Evolutionary conservation across 1,139 yeast species (phyloP).

Genomic region (Debaryomycetaceae sp.): DNA sequence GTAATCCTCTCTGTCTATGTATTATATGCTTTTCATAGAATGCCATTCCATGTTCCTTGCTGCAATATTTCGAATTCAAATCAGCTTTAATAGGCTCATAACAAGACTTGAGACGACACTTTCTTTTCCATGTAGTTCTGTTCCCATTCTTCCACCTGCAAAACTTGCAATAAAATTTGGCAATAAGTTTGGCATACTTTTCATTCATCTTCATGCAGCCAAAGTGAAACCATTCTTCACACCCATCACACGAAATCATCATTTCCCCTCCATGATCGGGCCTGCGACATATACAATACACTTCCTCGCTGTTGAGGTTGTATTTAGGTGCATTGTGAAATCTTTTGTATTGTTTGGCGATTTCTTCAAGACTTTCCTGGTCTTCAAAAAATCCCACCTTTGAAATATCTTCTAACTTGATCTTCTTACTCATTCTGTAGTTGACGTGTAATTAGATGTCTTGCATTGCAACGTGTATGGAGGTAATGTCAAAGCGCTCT

Average conservation of each 20-base stretch:
- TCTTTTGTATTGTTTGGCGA: conserved; percentile 44
- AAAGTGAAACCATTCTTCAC: conserved; percentile 96
- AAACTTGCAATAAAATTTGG: conserved; percentile 69
- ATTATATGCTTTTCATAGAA: conserved; percentile 40
- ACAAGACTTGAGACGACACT: conserved; percentile 66
- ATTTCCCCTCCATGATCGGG: conserved; percentile 75
- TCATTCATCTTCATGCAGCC: conserved; percentile 62
- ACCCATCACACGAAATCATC: conserved; percentile 92
- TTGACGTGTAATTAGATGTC: no score
- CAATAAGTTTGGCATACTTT: conserved; percentile 55
- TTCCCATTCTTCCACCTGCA: conserved; percentile 54
- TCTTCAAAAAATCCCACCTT: not conserved
- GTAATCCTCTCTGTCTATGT: conserved; percentile 14
- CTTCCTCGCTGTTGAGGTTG: conserved; percentile 52
- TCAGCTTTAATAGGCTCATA: conserved; percentile 48
- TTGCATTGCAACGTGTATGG: no score
- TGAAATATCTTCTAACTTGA: not conserved
- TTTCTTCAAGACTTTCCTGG: conserved; percentile 32
- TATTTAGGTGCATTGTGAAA: conserved; percentile 43
- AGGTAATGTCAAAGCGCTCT: no score
- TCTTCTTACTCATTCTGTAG: not conserved
- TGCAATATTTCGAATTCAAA: conserved; percentile 65
- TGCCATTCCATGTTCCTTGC: conserved; percentile 63
- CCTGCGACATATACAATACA: conserved; percentile 75
- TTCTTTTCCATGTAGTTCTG: conserved; percentile 64